These are phyloP conservation scores for Saccharum spontaneum DNA, from an alignment of 176 grass and related monocot genomes.

Conservation along the genomic window DNA sequence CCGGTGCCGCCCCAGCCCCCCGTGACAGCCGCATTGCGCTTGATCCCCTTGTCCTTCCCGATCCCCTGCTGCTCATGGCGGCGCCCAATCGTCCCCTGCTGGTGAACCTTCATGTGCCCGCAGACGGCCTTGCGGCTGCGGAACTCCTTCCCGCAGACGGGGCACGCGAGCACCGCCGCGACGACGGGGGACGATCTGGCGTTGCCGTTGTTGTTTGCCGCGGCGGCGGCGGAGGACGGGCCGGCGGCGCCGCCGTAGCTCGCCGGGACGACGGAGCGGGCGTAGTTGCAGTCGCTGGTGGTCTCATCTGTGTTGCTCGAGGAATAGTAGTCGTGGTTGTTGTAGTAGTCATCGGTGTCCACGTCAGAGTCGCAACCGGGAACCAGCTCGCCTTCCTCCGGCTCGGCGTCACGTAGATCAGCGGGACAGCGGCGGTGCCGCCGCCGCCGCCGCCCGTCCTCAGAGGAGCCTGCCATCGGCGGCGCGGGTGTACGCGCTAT, in stretches of 20 bases:
- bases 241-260: neutral
- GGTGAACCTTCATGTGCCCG: slow-evolving; percentile 45
- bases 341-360: slow-evolving; percentile 29
- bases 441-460: neutral
- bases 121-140: neutral
- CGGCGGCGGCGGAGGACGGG: neutral
- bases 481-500: neutral
- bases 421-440: neutral
- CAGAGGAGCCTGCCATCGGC: neutral
- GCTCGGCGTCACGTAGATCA: neutral
- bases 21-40: neutral
- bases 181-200: no score
- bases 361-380: neutral
- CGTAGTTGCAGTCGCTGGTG: slow-evolving; percentile 9
- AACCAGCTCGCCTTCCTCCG: slow-evolving; percentile 33
- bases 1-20: neutral
- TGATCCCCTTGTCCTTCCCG: neutral
- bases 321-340: neutral
- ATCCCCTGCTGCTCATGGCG: neutral
- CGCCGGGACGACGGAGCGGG: neutral
- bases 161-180: slow-evolving; percentile 3
- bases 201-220: neutral
- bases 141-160: slow-evolving; percentile 26
- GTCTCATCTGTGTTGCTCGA: slow-evolving; percentile 9
- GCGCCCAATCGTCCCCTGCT: neutral